Percentiles rank a stretch among this genome's conserved stretches.
These are phyloP conservation scores for Moniliella sp. DNA, from an alignment of 1,284 basidiomycete species.

Conservation along the genomic window DNA sequence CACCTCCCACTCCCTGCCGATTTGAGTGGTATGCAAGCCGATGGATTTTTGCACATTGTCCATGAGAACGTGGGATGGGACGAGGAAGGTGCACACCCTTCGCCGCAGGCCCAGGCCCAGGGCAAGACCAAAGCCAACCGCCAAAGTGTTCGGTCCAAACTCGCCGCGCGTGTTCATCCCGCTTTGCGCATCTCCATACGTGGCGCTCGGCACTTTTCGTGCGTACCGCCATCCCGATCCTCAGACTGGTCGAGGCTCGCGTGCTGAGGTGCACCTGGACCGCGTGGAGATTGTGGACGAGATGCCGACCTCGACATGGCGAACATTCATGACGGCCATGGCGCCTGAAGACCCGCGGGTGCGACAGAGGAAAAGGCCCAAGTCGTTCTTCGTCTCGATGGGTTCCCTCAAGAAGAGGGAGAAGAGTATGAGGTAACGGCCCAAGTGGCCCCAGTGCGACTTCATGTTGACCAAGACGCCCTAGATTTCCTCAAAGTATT, in stretches of 20 bases:
- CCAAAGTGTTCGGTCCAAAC: too few species aligned
- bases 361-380: slow-evolving; percentile 62
- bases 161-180: too few species aligned
- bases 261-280: too few species aligned
- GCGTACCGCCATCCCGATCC: too few species aligned
- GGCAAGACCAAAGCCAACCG: too few species aligned
- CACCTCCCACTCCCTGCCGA: slow-evolving; percentile 37
- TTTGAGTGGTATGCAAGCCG: slow-evolving; percentile 26
- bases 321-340: slow-evolving; percentile 59
- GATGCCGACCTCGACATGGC: slow-evolving; percentile 94
- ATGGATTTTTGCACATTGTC: too few species aligned
- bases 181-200: too few species aligned
- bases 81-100: too few species aligned
- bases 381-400: slow-evolving; percentile 75
- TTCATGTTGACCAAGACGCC: slow-evolving; percentile 94
- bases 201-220: too few species aligned
- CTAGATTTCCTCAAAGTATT: slow-evolving; percentile 92
- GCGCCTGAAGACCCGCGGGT: slow-evolving; percentile 41
- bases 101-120: too few species aligned
- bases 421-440: slow-evolving; percentile 51
- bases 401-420: slow-evolving; percentile 2
- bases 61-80: too few species aligned
- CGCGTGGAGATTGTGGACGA: slow-evolving; percentile 86
- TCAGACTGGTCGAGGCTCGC: too few species aligned
- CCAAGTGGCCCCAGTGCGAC: slow-evolving; percentile 45